Base-by-base conservation (phyloP, 2,329 filamentous ascomycete genomes). In the Thelonectria olida region DNA sequence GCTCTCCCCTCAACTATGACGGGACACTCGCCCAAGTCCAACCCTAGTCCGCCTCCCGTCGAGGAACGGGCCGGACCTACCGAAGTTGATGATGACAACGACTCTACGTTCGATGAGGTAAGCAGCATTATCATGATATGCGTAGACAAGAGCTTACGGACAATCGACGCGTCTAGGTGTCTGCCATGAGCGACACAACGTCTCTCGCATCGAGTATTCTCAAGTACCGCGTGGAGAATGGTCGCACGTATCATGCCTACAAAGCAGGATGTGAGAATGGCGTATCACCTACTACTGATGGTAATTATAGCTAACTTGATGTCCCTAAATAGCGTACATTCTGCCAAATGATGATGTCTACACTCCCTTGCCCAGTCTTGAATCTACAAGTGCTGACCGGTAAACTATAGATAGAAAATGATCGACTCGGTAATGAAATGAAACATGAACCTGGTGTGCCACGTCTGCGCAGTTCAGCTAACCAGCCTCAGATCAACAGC, bases 241-340 rank as follows among this genome's bases (percentile, higher is more conserved):
- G 63, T 10, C 60, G 63, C 9, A 65, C 60, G 6, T 65, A 65
- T 41, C 63, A 65, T 12, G 27, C 50, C 4, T 63, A 60, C 34
- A 63, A 63, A 44, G 63, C 51, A 31, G 63, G 63, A 55, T 63
- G 63, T 65, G 20, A 60, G 62, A 51, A 31, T 9, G 13, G 28
- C 28, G 9, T 13, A 4, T 31, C 28, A 10, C 7, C 28, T 9
- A 10, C 13, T 10, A 5, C 28, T 31, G 9, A 4, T 3, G 13
- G 8, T 8, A 27, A 5, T n/a, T n/a, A 27, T 5, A 25, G n/a
- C 12, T 52, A 2, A 31, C 22, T 19, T 5, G 5, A 12, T 19
- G 5, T 8, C 15, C 9, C 4, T 13, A n/a, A n/a, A 10, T 31
- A 61, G 36, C 54, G 12, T 65, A 65, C 13, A 56, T 63, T 23